Conservation (phyloP, 2,329 filamentous ascomycete species). For the Trichoderma gracile region DNA sequence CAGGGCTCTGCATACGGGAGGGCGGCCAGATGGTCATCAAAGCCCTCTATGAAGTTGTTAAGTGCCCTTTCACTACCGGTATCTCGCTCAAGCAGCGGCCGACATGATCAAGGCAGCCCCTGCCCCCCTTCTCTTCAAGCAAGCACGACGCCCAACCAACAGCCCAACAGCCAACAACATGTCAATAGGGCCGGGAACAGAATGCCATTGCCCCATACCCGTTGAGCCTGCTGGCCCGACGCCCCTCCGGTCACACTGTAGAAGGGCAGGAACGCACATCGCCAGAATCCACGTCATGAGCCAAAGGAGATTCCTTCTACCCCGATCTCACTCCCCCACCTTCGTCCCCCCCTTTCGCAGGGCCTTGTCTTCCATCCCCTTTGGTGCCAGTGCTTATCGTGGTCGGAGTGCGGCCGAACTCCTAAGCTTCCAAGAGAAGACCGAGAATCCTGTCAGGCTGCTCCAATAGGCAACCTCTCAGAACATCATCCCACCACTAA, state of each 20-base stretch:
- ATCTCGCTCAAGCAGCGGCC: background rate
- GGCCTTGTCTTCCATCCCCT: background rate
- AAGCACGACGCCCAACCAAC: conserved; percentile 2
- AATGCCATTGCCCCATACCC: background rate
- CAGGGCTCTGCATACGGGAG: no score
- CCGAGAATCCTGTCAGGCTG: background rate
- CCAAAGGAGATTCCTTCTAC: background rate
- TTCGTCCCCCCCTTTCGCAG: background rate
- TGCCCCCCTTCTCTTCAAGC: background rate
- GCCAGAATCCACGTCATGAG: background rate
- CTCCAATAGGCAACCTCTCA: background rate
- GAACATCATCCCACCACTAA: background rate
- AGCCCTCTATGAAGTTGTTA: no score
- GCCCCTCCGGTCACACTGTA: background rate
- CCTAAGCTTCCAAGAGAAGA: background rate
- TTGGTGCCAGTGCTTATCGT: background rate
- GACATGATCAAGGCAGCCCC: background rate
- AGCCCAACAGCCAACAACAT: background rate
- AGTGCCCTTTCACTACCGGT: no score
- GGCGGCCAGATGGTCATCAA: no score
- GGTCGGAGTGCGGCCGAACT: background rate
- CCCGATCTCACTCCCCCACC: background rate
- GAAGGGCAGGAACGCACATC: background rate
- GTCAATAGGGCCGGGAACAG: background rate
- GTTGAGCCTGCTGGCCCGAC: conserved; percentile 3